Evolutionary conservation across 2,329 filamentous ascomycete genomes (phyloP).

Genomic region (Apiospora phragmitis): DNA sequence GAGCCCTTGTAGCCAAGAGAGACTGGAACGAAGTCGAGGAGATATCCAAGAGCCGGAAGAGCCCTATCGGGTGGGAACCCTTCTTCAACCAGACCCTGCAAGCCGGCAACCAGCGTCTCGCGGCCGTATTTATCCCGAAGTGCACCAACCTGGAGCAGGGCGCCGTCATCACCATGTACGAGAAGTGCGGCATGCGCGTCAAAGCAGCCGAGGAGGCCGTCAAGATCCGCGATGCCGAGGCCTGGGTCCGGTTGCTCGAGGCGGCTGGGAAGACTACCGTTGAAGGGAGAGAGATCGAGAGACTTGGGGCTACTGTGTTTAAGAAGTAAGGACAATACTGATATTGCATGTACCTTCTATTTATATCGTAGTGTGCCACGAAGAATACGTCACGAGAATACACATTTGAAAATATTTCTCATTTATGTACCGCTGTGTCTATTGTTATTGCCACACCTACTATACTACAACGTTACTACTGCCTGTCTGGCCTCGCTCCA

Average conservation of each 20-base stretch:
- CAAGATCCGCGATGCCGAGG: slow-evolving; percentile 73
- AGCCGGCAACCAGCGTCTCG: slow-evolving; percentile 87
- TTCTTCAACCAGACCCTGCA: slow-evolving; percentile 89
- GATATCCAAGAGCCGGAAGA: slow-evolving; percentile 74
- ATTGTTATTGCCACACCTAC: background rate
- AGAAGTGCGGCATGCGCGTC: slow-evolving; percentile 87
- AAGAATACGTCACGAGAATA: background rate
- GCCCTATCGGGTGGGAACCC: slow-evolving; percentile 95
- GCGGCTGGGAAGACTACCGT: slow-evolving; percentile 70
- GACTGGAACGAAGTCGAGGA: slow-evolving; percentile 95
- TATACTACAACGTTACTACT: too few relatives aligned
- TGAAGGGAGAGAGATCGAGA: slow-evolving; percentile 77
- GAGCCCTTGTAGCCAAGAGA: slow-evolving; percentile 84
- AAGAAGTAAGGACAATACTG: slow-evolving; percentile 39
- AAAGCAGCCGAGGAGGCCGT: slow-evolving; percentile 92
- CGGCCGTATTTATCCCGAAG: slow-evolving; percentile 82
- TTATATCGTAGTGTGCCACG: too few relatives aligned
- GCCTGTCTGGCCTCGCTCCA: background rate
- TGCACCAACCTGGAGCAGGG: slow-evolving; percentile 70
- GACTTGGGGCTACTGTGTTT: slow-evolving; percentile 64
- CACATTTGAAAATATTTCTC: background rate
- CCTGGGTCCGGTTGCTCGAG: slow-evolving; percentile 71
- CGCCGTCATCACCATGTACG: slow-evolving; percentile 86
- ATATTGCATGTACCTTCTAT: background rate
- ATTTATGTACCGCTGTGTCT: background rate